Evolutionary conservation across 2,329 filamentous ascomycete genomes (phyloP).

Genomic region (Onygenales sp.): DNA sequence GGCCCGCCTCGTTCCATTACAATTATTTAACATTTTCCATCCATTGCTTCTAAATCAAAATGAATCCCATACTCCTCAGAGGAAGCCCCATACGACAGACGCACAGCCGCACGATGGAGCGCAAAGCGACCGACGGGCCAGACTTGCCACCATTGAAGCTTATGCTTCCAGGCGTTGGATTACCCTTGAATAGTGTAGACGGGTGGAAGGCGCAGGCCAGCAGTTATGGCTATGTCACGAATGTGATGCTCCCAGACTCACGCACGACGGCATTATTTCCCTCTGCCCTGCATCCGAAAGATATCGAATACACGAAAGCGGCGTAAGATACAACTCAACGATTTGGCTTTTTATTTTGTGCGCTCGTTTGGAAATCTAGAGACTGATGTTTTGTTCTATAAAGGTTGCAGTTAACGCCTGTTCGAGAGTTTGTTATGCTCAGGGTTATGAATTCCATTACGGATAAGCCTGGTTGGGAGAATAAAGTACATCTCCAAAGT

Average conservation of each 20-base stretch:
- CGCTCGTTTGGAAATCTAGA: background rate
- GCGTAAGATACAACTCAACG: no score
- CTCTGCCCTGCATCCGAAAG: no score
- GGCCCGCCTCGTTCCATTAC: no score
- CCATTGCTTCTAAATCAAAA: no score
- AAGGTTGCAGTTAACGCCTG: constrained; percentile 16
- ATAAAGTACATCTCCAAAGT: constrained; percentile 21
- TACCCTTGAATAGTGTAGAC: background rate
- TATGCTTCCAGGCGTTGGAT: background rate
- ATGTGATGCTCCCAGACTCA: background rate
- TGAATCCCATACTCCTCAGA: no score
- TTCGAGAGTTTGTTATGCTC: constrained; percentile 33
- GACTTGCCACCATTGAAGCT: background rate
- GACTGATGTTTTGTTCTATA: background rate
- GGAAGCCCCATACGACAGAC: no score
- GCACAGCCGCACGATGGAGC: no score
- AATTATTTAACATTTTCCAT: no score
- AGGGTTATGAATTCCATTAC: constrained; percentile 32
- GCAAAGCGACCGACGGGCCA: no score
- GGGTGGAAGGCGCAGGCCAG: background rate
- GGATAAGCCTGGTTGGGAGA: constrained; percentile 34
- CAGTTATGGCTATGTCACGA: background rate
- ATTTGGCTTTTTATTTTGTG: background rate
- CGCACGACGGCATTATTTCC: no score
- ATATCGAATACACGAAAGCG: no score